Evolutionary conservation across 768 basidiomycete species (phyloP).

Genomic region (Phallus indusiatus): DNA sequence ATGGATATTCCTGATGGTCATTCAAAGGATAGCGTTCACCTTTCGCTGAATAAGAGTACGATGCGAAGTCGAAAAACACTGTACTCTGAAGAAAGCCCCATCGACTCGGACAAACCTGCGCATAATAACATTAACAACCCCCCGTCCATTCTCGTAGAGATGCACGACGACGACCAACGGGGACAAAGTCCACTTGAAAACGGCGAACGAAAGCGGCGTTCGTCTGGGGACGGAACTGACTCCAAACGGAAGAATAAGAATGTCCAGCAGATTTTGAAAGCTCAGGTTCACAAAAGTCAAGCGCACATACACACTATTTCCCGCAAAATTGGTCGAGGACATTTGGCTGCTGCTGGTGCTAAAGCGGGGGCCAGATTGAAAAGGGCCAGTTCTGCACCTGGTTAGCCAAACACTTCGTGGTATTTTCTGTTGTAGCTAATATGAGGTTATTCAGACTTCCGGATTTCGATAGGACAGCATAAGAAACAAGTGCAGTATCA

Average conservation of each 20-base stretch:
- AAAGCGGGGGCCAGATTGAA: conserved; percentile 41
- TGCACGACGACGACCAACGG: not conserved
- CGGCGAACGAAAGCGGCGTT: not conserved
- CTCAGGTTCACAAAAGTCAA: conserved; percentile 63
- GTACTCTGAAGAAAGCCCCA: no score
- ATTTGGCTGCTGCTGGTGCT: conserved; percentile 26
- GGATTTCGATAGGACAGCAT: conserved; percentile 38
- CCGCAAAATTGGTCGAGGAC: conserved; percentile 61
- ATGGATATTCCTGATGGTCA: no score
- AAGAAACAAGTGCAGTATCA: conserved; percentile 48
- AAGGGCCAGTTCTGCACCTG: conserved; percentile 59
- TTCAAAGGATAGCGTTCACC: no score
- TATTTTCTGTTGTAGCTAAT: no score
- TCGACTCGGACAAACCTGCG: no score
- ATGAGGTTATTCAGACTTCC: no score
- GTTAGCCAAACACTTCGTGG: conserved; percentile 32
- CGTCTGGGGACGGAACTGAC: not conserved
- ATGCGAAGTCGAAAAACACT: no score
- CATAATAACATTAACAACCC: no score
- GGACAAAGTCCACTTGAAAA: not conserved
- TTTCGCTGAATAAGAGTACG: no score
- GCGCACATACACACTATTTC: conserved; percentile 68
- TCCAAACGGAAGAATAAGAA: conserved; percentile 34
- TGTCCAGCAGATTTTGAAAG: conserved; percentile 66
- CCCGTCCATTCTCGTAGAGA: not conserved